Conservation (phyloP, 352 stramenopile genomes). For the Pythium folliculosum region DNA sequence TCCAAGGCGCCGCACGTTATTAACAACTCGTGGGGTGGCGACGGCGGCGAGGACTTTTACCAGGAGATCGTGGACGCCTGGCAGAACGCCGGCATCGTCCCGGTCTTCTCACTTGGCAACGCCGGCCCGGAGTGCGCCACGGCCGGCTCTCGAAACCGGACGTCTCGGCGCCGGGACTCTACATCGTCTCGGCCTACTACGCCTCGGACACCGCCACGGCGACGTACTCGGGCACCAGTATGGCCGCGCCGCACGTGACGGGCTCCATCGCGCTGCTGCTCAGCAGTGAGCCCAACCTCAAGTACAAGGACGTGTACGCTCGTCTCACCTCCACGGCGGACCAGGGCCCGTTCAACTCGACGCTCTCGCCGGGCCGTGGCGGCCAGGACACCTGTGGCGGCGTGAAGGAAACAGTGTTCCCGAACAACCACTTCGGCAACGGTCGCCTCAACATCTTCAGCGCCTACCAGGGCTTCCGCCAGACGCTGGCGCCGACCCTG, state of each 20-base stretch:
- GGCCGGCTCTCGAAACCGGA: conserved; percentile 32
- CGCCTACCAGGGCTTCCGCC: conserved; percentile 1
- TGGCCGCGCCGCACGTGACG: conserved; percentile 36
- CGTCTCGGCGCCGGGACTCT: conserved; percentile 33
- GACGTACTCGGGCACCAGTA: conserved; percentile 30
- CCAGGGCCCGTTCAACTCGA: conserved; percentile 11
- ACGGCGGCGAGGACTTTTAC: conserved; percentile 10
- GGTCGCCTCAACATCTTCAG: conserved; percentile 37
- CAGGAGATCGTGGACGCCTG: conserved; percentile 28
- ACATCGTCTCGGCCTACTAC: conserved; percentile 22
- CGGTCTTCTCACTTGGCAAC: conserved; percentile 39
- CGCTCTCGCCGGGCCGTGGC: not conserved
- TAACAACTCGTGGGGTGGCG: conserved; percentile 39
- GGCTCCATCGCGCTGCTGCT: conserved; percentile 33
- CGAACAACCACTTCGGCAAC: conserved; percentile 46
- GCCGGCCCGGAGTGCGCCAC: conserved; percentile 30
- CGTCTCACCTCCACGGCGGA: conserved; percentile 25
- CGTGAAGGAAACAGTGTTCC: conserved; percentile 29
- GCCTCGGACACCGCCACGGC: conserved; percentile 19
- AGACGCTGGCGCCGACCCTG: not conserved
- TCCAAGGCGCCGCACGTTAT: conserved; percentile 38
- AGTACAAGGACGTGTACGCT: conserved; percentile 21
- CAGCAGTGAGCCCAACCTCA: conserved; percentile 25
- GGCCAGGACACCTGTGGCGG: conserved; percentile 29
- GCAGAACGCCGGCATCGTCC: conserved; percentile 33